Percentiles rank a stretch among this genome's conserved stretches.
Conservation (phyloP, 768 basidiomycete genomes). For the Suillus placidus region DNA sequence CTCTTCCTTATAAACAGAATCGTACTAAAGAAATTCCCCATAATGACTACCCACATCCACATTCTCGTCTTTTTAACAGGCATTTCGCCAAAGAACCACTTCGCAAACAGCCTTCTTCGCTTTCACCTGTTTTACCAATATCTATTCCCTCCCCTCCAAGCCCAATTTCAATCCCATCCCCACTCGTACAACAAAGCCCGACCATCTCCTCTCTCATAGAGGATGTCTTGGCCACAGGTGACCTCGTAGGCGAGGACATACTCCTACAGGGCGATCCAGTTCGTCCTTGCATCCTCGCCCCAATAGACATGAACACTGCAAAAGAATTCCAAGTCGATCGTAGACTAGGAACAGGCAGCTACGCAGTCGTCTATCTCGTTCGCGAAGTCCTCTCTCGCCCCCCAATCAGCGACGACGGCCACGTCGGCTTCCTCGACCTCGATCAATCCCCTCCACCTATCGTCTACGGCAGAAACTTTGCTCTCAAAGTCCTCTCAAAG, state of each 20-base stretch:
- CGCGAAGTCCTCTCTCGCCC: conserved; percentile 58
- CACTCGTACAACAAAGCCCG: conserved; percentile 38
- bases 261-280: conserved; percentile 68
- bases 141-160: conserved; percentile 31
- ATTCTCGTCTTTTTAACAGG: conserved; percentile 38
- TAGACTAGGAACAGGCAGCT: conserved; percentile 85
- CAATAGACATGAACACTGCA: conserved; percentile 43
- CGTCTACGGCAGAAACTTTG: conserved; percentile 79
- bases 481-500: conserved; percentile 97
- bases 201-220: conserved; percentile 35
- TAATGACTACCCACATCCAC: conserved; percentile 29
- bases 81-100: conserved; percentile 35
- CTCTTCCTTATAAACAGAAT: conserved; percentile 32
- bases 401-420: conserved; percentile 46
- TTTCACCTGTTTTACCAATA: conserved; percentile 19
- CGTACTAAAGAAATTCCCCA: conserved; percentile 35
- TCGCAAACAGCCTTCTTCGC: conserved; percentile 18
- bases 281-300: conserved; percentile 49
- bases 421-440: conserved; percentile 57
- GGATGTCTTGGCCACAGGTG: conserved; percentile 71
- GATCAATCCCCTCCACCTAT: conserved; percentile 43
- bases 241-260: conserved; percentile 70
- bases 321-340: conserved; percentile 82
- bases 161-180: conserved; percentile 28
- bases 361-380: conserved; percentile 94